Percentiles rank a stretch among this genome's conserved stretches.
These are phyloP conservation scores for Picocystis salinarum DNA, from an alignment of 139 green algal genomes.

Conservation along the genomic window DNA sequence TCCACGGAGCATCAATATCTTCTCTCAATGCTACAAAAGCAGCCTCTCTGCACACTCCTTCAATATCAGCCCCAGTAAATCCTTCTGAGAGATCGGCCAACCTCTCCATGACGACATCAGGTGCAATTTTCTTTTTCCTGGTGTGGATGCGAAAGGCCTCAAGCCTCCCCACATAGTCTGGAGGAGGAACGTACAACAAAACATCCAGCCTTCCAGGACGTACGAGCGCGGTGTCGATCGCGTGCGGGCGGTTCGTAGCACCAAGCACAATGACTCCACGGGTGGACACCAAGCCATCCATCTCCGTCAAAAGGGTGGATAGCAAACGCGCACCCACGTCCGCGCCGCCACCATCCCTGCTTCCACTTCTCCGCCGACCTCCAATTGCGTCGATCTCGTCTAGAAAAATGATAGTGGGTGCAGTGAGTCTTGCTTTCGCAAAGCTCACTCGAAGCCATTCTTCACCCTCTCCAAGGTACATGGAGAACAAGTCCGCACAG, in stretches of 20 bases:
- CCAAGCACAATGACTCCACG: slow-evolving; percentile 56
- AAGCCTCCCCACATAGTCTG: slow-evolving; percentile 40
- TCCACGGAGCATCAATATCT: slow-evolving; percentile 19
- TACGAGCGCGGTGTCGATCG: slow-evolving; percentile 54
- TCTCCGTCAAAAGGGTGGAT: slow-evolving; percentile 59
- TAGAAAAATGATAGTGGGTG: slow-evolving; percentile 64
- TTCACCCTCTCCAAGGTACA: slow-evolving; percentile 79
- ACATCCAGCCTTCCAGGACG: slow-evolving; percentile 61
- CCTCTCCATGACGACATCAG: slow-evolving; percentile 41
- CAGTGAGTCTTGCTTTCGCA: slow-evolving; percentile 31
- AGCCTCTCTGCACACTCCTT: slow-evolving; percentile 39
- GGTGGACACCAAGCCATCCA: slow-evolving; percentile 42
- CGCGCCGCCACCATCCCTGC: slow-evolving; percentile 4
- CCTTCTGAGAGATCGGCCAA: slow-evolving; percentile 4
- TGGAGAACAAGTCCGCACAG: slow-evolving; percentile 22
- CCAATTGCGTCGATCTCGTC: slow-evolving; percentile 70
- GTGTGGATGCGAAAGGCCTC: slow-evolving; percentile 33
- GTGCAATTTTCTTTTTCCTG: slow-evolving; percentile 32
- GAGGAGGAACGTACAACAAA: slow-evolving; percentile 71
- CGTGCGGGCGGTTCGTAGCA: slow-evolving; percentile 55
- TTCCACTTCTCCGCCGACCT: slow-evolving; percentile 11
- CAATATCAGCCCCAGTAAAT: slow-evolving; percentile 21
- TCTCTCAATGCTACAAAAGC: slow-evolving; percentile 59
- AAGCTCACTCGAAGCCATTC: slow-evolving; percentile 47
- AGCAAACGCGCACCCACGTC: slow-evolving; percentile 38